phyloP scores from a whole-genome alignment of 225 moss, liverwort and hornwort genomes.

The Ulota crispa region DNA sequence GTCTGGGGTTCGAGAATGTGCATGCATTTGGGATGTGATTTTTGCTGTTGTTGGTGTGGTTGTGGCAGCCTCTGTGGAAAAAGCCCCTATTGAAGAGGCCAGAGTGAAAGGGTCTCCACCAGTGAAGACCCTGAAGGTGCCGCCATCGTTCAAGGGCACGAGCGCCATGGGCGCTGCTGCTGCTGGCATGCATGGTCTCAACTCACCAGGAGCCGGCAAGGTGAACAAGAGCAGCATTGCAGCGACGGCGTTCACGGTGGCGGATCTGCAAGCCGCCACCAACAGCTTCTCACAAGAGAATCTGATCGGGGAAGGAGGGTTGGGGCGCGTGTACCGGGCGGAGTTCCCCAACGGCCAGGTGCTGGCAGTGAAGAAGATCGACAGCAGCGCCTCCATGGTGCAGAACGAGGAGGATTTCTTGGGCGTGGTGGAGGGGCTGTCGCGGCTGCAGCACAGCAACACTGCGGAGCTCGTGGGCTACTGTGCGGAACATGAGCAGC shows the following conservation, averaged over 20 bases:
- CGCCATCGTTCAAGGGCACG: slow-evolving; percentile 53
- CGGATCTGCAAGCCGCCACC: slow-evolving; percentile 72
- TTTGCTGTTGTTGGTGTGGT: background rate
- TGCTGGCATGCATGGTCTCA: slow-evolving; percentile 4
- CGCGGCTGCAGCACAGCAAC: slow-evolving; percentile 61
- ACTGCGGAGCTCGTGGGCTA: slow-evolving; percentile 69
- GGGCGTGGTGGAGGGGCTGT: slow-evolving; percentile 49
- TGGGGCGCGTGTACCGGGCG: slow-evolving; percentile 63
- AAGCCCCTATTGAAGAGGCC: slow-evolving; percentile 9
- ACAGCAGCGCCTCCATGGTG: slow-evolving; percentile 55
- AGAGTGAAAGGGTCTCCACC: slow-evolving; percentile 46
- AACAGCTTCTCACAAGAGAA: slow-evolving; percentile 69
- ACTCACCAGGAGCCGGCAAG: slow-evolving; percentile 31
- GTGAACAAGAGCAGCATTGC: slow-evolving; percentile 53
- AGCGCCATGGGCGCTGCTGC: slow-evolving; percentile 11
- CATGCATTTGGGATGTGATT: background rate
- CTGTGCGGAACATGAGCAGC: slow-evolving; percentile 61
- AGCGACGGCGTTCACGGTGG: slow-evolving; percentile 58
- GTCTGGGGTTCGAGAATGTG: background rate
- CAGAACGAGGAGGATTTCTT: slow-evolving; percentile 70
- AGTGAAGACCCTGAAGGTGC: slow-evolving; percentile 57
- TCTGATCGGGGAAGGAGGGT: slow-evolving; percentile 57
- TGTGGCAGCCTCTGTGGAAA: slow-evolving; percentile 33
- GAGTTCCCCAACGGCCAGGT: slow-evolving; percentile 63
- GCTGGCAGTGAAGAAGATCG: slow-evolving; percentile 71